Evolutionary conservation across 1,284 basidiomycete species (phyloP).

Genomic region (Cutaneotrichosporon sp.): DNA sequence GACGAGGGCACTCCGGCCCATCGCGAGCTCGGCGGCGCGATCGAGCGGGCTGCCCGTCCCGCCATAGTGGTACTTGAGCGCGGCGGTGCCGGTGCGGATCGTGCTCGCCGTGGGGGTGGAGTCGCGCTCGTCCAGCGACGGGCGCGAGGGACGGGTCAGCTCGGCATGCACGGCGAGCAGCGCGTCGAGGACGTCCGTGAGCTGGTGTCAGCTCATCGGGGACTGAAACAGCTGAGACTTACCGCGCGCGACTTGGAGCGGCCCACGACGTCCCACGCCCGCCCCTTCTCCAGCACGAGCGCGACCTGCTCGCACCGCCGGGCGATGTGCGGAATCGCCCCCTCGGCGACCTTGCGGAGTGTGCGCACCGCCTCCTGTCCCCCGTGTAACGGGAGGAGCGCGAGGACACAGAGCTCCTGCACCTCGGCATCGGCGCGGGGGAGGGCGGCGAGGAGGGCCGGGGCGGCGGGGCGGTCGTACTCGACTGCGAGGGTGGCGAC

Average conservation of each 20-base stretch:
- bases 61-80: not conserved
- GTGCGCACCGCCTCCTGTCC: not conserved
- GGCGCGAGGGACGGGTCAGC: slow-evolving; percentile 1
- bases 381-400: slow-evolving; percentile 24
- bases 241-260: slow-evolving; percentile 24
- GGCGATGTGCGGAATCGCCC: slow-evolving; percentile 14
- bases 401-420: slow-evolving; percentile 34
- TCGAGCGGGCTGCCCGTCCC: slow-evolving; percentile 10
- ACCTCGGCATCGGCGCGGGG: slow-evolving; percentile 18
- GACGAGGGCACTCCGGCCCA: slow-evolving; percentile 24
- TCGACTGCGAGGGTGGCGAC: slow-evolving; percentile 24
- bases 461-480: slow-evolving; percentile 11
- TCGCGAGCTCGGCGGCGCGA: slow-evolving; percentile 19
- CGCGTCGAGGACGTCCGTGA: slow-evolving; percentile 32
- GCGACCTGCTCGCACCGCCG: slow-evolving; percentile 27
- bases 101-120: slow-evolving; percentile 4
- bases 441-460: slow-evolving; percentile 11
- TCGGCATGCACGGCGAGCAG: slow-evolving; percentile 24
- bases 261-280: slow-evolving; percentile 12
- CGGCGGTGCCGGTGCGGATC: not conserved
- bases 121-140: slow-evolving; percentile 10
- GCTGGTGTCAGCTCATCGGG: slow-evolving; percentile 17
- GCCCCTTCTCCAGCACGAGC: slow-evolving; percentile 20
- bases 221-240: too few relatives aligned
- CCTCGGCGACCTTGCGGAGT: not conserved